Base-by-base conservation (phyloP, 176 grass and related monocot genomes). In the Oryza meyeriana region DNA sequence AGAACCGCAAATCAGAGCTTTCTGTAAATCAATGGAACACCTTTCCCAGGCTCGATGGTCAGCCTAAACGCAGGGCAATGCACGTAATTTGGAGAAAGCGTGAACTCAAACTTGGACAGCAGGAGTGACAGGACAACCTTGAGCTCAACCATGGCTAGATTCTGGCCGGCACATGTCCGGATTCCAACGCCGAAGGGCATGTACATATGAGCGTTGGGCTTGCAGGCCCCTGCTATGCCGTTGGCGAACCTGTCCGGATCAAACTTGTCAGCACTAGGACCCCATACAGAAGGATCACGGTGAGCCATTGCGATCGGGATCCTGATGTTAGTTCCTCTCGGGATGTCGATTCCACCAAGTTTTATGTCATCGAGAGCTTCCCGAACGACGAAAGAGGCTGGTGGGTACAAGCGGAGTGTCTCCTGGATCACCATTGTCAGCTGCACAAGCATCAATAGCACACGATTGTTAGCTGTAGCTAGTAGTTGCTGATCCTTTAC, bases 371-470 rank as follows among this genome's bases (percentile, higher is more conserved):
- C 40, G 20, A 89, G 64, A 16, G 92, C 80, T 64, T 92, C 95
- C 75, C 92, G 65, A 4, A 22, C 57, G 33, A 92, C 20, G 10
- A 88, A 84, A 0, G 80, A 25, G 32, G 80, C 84, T 2, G 90
- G 86, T 2, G 92, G 70, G 66, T 88, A 89, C 1, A 94, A 69
- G 3, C 92, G 81, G 10, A 92, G 84, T 0, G 95, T 94, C 86
- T 98, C 92, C 71, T 93, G 88, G 58, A 98, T 94, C 71, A 98
- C 90, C 95, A 93, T 98, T 34, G 88, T 88, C 47, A 98, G 22
- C 94, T 94, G 73, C 38, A 74, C 27, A 72, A 64, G 58, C 20
- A 55, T 55, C 50, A 55, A 2, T 7, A 55, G 6, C 50, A 55
- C 20, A 22, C 18, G 1, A n/a, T 8, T n/a, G 50, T 55, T 61